Base-by-base conservation (phyloP, 352 stramenopile genomes). In the Pythium pectinolyticum region DNA sequence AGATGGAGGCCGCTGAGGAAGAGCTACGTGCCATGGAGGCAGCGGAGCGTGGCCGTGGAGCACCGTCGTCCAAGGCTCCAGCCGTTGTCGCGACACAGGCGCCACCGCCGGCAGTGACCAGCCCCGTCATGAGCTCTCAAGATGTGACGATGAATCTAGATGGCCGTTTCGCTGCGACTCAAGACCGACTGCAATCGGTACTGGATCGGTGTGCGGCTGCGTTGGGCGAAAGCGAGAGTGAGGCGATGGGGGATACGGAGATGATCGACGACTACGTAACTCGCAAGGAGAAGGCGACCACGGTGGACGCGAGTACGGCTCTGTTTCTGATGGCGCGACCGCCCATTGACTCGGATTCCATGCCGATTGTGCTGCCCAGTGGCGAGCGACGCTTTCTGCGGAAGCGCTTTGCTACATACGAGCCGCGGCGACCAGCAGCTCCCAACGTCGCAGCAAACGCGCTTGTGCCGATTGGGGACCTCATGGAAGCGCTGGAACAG, bases 1-100 rank as follows among this genome's bases (percentile, higher is more conserved):
- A 91, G 63, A 87, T 95, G 71, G 88, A 95, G 67, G 83, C 82
- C 8, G 78, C 72, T 0, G 75, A 91, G 50, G 85, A 91, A 48
- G 79, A 79, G 69, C 73, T 90, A 57, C 67, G 53, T 11, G 77
- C 70, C 11, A 82, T 89, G 79, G 78, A 86, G 60, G 67, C 64
- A 28, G 82, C 76, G 19, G 72, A 85, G 66, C 66, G 65, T 53
- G 53, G 20, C 19, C 30, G n/a, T n/a, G n/a, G n/a, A n/a, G n/a
- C n/a, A n/a, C n/a, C n/a, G n/a, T n/a, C n/a, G n/a, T n/a, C 40
- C 12, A 49, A 58, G 30, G n/a, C n/a, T n/a, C 19, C 20, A 40
- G 22, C 15, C 27, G 25, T 25, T 22, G 24, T 31, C 14, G 32
- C 31, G 31, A 52, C 54, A 17, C 39, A 9, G 24, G 43, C 11